Evolutionary conservation across 2,329 filamentous ascomycete genomes (phyloP).

Genomic region (Scedosporium boydii): DNA sequence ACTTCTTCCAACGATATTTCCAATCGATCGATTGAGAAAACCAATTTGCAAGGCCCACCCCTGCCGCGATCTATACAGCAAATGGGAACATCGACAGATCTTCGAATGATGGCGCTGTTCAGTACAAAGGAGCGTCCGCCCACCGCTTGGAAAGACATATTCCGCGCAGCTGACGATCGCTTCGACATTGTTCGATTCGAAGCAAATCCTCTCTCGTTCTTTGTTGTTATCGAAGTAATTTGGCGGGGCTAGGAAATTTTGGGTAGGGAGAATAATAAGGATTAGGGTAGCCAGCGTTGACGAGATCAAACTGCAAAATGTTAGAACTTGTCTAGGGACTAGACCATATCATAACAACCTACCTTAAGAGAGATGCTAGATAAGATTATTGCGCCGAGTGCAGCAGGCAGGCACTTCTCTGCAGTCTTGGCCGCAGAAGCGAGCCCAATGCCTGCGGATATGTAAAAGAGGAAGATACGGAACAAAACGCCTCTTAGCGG

Average conservation of each 20-base stretch:
- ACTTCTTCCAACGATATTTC: constrained; percentile 20
- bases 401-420: too few relatives aligned
- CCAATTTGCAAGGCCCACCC: constrained; percentile 23
- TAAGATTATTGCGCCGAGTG: too few relatives aligned
- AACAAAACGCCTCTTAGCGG: too few relatives aligned
- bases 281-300: too few relatives aligned
- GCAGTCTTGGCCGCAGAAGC: too few relatives aligned
- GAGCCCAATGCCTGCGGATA: too few relatives aligned
- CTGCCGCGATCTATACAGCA: constrained; percentile 31
- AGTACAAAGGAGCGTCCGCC: constrained; percentile 38
- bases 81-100: constrained; percentile 38
- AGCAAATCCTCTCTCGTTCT: constrained; percentile 24
- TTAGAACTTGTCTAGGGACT: too few relatives aligned
- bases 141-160: constrained; percentile 31
- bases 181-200: constrained; percentile 29
- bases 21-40: constrained; percentile 27
- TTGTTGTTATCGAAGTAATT: constrained; percentile 25
- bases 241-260: constrained; percentile 20
- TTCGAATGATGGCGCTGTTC: constrained; percentile 40
- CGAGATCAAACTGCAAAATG: too few relatives aligned
- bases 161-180: constrained; percentile 32
- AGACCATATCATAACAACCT: too few relatives aligned
- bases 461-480: too few relatives aligned
- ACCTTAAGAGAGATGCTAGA: too few relatives aligned
- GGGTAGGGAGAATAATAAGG: too few relatives aligned